Conservation (phyloP, 2,329 filamentous ascomycete species). For the Hypoxylon sp. region DNA sequence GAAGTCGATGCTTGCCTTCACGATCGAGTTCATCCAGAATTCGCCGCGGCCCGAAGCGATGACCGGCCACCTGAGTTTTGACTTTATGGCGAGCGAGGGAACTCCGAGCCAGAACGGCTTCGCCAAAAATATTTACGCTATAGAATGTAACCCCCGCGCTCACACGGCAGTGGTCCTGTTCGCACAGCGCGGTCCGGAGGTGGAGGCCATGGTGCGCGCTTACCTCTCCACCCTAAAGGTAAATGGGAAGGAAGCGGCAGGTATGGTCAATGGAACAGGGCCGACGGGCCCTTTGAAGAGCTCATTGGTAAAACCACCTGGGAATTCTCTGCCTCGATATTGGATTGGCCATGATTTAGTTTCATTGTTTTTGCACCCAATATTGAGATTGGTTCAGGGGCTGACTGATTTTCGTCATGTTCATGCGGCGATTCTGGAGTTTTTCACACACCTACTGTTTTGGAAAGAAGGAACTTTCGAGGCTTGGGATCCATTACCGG, state of each 20-base stretch:
- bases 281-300: background rate
- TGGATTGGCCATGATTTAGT: constrained; percentile 75
- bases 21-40: constrained; percentile 64
- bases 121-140: constrained; percentile 67
- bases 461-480: constrained; percentile 69
- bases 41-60: constrained; percentile 58
- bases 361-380: constrained; percentile 60
- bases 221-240: constrained; percentile 63
- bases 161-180: constrained; percentile 77
- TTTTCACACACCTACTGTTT: constrained; percentile 56
- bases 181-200: constrained; percentile 54
- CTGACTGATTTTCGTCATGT: constrained; percentile 39
- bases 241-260: background rate
- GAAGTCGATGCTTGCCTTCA: constrained; percentile 73
- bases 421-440: constrained; percentile 41
- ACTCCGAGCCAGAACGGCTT: constrained; percentile 42
- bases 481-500: constrained; percentile 66
- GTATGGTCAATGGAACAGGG: background rate
- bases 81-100: constrained; percentile 71
- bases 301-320: constrained; percentile 42
- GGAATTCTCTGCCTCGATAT: constrained; percentile 57
- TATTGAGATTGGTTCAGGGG: constrained; percentile 52
- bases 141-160: constrained; percentile 77
- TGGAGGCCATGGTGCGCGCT: constrained; percentile 59
- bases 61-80: constrained; percentile 79